Base-by-base conservation (phyloP, 768 basidiomycete species). In the Amylocystis lapponica region DNA sequence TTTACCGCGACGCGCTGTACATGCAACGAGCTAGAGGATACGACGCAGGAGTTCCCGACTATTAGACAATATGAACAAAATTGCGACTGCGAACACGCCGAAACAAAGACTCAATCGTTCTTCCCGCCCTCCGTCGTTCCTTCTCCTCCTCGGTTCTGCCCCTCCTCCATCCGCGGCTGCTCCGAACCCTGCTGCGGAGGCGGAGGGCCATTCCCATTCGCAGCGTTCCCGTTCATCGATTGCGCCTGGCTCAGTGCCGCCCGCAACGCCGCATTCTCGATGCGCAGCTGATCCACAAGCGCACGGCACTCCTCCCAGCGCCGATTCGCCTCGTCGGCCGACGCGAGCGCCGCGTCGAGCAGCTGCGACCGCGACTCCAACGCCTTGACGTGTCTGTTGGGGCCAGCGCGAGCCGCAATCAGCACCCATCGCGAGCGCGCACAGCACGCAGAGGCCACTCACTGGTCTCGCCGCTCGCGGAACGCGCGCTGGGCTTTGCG, bases 401-500 rank as follows among this genome's bases (percentile, higher is more conserved):
- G 19, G 46, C 23, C 22, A 21, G 34, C 32, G 47, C 21, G 31
- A 37, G 43, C 44, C 26, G 10, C 3, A 16, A 42, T 40, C 36
- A 39, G 43, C 23, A 44, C 7, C 36, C 36, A 25, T 35, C 30
- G 33, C 25, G 23, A 39, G 31, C 29, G 14, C 16, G 40, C 36
- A 17, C 10, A 61, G 51, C 32, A 9, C 30, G 36, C 47, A 40
- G 10, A 48, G 40, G 26, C 25, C 13, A 76, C 85, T 64, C 38
- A 91, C 89, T 86, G 83, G 66, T 96, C 92, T 55, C 92, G 71
- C 23, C 92, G 79, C 60, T 93, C 87, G 47, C 92, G 70, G 63
- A 94, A 96, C 2, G 90, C 91, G 31, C 91, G 75, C 66, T 96
- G 92, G 0, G 92, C 92, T 63, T 92, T 93, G 53, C 92, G 75